Conservation (phyloP, 768 basidiomycete genomes). For the Lactarius pseudohatsudake region DNA sequence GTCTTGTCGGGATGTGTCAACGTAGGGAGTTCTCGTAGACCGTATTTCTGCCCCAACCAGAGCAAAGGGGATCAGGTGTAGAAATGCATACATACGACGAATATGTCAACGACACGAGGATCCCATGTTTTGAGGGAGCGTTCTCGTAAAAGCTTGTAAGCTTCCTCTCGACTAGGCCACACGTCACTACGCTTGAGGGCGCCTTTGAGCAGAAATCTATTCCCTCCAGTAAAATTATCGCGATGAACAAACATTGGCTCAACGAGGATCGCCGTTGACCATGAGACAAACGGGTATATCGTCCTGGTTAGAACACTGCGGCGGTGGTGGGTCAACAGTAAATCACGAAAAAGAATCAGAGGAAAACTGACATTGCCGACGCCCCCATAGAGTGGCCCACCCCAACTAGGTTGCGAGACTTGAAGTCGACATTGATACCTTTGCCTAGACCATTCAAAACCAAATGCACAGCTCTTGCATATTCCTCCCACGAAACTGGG, state of each 20-base stretch:
- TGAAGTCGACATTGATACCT: constrained; percentile 52
- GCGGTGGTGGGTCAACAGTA: background rate
- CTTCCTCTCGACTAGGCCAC: constrained; percentile 53
- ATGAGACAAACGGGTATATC: constrained; percentile 42
- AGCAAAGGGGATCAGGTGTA: background rate
- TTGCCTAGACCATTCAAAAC: constrained; percentile 49
- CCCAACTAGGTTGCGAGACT: constrained; percentile 46
- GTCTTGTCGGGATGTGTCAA: constrained; percentile 43
- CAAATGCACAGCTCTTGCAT: constrained; percentile 46
- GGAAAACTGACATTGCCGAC: constrained; percentile 41
- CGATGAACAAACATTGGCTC: constrained; percentile 46
- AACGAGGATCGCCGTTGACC: constrained; percentile 43
- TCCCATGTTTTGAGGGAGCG: constrained; percentile 51
- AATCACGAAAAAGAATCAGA: background rate
- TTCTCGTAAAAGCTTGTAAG: constrained; percentile 42
- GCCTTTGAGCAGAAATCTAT: constrained; percentile 34
- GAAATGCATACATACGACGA: constrained; percentile 39
- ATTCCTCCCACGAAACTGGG: constrained; percentile 56
- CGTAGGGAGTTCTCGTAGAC: constrained; percentile 46
- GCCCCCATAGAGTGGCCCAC: constrained; percentile 60
- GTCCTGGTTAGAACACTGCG: constrained; percentile 45
- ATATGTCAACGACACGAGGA: constrained; percentile 45
- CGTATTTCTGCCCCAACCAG: constrained; percentile 37
- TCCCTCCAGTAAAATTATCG: background rate
- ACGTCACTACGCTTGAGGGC: constrained; percentile 46